phyloP scores from a whole-genome alignment of 345 rosid genomes.

The Geranium rotundifolium region DNA sequence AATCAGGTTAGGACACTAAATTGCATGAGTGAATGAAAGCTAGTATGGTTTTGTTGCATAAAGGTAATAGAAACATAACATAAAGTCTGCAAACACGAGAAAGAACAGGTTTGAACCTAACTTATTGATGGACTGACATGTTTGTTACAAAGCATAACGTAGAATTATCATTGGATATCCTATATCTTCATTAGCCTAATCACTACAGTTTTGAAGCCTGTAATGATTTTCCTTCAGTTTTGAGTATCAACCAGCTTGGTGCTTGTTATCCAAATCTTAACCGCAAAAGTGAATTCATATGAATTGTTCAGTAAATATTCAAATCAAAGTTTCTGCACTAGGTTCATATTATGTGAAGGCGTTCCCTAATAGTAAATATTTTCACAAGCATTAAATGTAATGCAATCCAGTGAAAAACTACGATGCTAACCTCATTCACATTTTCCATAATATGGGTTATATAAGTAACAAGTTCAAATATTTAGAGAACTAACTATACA shows the following conservation, averaged over 20 bases:
- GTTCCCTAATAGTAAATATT: not conserved
- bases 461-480: not conserved
- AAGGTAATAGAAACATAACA: not conserved
- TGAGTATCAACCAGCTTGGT: not conserved
- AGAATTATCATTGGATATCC: not conserved
- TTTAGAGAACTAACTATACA: not conserved
- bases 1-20: constrained; percentile 5
- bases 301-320: not conserved
- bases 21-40: not conserved
- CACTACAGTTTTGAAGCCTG: no score
- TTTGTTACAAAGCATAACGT: not conserved
- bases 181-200: no score
- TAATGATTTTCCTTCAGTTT: not conserved
- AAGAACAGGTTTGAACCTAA: not conserved
- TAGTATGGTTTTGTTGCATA: not conserved
- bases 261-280: not conserved
- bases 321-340: not conserved
- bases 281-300: no score
- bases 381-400: not conserved
- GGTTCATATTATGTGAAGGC: not conserved
- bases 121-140: not conserved
- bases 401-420: not conserved
- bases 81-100: not conserved
- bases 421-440: not conserved
- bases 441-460: not conserved